These are phyloP conservation scores for Adansonia gregorii DNA, from an alignment of 441 rosid genomes.

Conservation along the genomic window DNA sequence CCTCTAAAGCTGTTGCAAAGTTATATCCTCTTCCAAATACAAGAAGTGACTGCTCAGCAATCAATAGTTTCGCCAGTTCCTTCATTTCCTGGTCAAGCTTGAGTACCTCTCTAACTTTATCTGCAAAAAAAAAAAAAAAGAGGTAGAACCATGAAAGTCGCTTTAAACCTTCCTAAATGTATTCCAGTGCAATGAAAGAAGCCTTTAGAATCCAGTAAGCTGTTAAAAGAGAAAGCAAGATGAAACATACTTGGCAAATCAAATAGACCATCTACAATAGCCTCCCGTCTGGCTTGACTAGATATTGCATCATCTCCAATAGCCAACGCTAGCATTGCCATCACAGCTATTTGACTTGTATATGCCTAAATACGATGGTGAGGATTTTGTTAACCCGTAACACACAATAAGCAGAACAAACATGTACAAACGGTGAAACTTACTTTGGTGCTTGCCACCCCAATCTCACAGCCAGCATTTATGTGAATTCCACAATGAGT, in stretches of 20 bases:
- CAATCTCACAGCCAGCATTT: constrained; percentile 94
- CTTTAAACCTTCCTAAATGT: constrained; percentile 4
- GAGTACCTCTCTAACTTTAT: constrained; percentile 83
- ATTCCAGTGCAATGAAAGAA: constrained; percentile 8
- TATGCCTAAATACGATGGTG: constrained; percentile 61
- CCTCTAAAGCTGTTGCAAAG: constrained; percentile 93
- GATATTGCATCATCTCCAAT: constrained; percentile 84
- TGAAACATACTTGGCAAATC: constrained; percentile 70
- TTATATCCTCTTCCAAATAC: constrained; percentile 95
- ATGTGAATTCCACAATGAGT: constrained; percentile 96
- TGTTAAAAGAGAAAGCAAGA: constrained; percentile 12
- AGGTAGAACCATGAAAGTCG: background rate
- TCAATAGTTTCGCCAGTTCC: constrained; percentile 74
- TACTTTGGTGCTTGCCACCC: constrained; percentile 98
- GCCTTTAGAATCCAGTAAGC: background rate
- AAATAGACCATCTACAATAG: constrained; percentile 77
- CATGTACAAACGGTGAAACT: background rate
- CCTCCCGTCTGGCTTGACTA: constrained; percentile 69
- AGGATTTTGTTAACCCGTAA: constrained; percentile 21
- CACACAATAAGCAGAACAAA: constrained; percentile 20
- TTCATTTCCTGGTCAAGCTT: constrained; percentile 84
- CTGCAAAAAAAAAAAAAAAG: constrained; percentile 39
- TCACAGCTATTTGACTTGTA: constrained; percentile 95
- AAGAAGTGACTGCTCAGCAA: constrained; percentile 87
- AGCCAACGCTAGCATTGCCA: constrained; percentile 95